Base-by-base conservation (phyloP, 1,139 yeast genomes). In the Magnusiomyces tetraspermus region DNA sequence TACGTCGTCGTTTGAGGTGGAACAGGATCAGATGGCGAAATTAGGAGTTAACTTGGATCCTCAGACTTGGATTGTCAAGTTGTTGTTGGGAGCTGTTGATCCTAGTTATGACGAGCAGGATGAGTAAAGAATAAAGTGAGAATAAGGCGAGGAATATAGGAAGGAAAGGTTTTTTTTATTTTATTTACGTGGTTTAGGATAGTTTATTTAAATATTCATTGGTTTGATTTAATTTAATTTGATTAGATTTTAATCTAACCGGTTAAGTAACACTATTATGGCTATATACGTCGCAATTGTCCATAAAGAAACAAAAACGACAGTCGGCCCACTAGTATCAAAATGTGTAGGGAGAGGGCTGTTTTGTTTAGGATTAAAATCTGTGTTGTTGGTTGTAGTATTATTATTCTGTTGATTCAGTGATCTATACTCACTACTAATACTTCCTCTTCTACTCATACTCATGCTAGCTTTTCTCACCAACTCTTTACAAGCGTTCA, bases 21-120 rank as follows among this genome's bases (percentile, higher is more conserved):
- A 67, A 56, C 68, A 66, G 51, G 69, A 67, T 42, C 69, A 67
- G 55, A 65, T 66, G 68, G 63, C 64, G 26, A 56, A 60, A 36
- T 55, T 57, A 13, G 70, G 70, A 17, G 67, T 65, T n/a, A 61
- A 60, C 30, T 60, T 67, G 37, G 62, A 65, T 26, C 69, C 68
- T 19, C 60, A 66, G 3, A 57, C 62, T 36, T 67, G 70, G 68
- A 54, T 67, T 26, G 65, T 67, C 47, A 67, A 67, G 59, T 55
- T 67, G 53, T 56, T 67, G 44, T 45, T 64, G 56, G 69, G 69
- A 24, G 67, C 69, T 5, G 55, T 66, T 43, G 69, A 66, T 51
- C 56, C 58, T 21, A 59, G 64, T 28, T 66, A 66, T 50, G 69
- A 66, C 51, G 54, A 60, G 38, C 64, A 63, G 53, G 69, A 66